Conservation (phyloP, 352 stramenopile species). For the Phytophthora tubulina region DNA sequence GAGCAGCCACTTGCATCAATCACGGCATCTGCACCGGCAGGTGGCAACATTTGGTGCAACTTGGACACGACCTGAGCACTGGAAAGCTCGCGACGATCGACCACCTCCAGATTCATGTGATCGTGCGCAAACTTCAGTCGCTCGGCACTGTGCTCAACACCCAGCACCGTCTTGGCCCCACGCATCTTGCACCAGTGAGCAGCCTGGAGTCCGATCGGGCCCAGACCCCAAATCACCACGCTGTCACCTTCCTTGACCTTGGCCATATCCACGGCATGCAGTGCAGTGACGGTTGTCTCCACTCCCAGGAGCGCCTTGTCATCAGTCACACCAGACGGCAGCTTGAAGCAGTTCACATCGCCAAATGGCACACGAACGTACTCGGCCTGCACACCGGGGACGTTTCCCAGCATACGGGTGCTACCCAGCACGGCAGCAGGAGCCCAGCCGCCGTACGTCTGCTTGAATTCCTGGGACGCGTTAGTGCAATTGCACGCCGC, state of each 20-base stretch:
- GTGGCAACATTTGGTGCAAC: slow-evolving; percentile 58
- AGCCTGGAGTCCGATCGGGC: slow-evolving; percentile 63
- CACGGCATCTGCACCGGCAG: slow-evolving; percentile 58
- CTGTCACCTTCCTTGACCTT: slow-evolving; percentile 53
- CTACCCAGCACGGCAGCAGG: slow-evolving; percentile 70
- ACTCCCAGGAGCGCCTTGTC: slow-evolving; percentile 75
- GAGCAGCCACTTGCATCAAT: slow-evolving; percentile 64
- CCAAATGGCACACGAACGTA: slow-evolving; percentile 80
- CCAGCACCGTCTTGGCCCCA: slow-evolving; percentile 67
- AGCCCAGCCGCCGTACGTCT: slow-evolving; percentile 73
- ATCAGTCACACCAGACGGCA: slow-evolving; percentile 60
- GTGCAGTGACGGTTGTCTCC: slow-evolving; percentile 63
- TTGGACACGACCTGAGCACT: slow-evolving; percentile 59
- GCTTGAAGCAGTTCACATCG: slow-evolving; percentile 76
- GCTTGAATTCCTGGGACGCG: slow-evolving; percentile 69
- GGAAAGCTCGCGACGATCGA: slow-evolving; percentile 62
- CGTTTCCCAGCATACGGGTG: slow-evolving; percentile 61
- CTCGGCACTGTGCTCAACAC: slow-evolving; percentile 59
- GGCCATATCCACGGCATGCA: slow-evolving; percentile 72
- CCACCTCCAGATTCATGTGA: slow-evolving; percentile 68
- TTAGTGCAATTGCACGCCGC: slow-evolving; percentile 80
- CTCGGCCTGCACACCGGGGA: slow-evolving; percentile 77
- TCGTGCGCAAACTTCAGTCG: slow-evolving; percentile 68
- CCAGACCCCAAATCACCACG: slow-evolving; percentile 80
- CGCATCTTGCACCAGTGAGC: slow-evolving; percentile 74